Conservation (phyloP, 2,329 filamentous ascomycete genomes). For the Zymoseptoria crescenta region DNA sequence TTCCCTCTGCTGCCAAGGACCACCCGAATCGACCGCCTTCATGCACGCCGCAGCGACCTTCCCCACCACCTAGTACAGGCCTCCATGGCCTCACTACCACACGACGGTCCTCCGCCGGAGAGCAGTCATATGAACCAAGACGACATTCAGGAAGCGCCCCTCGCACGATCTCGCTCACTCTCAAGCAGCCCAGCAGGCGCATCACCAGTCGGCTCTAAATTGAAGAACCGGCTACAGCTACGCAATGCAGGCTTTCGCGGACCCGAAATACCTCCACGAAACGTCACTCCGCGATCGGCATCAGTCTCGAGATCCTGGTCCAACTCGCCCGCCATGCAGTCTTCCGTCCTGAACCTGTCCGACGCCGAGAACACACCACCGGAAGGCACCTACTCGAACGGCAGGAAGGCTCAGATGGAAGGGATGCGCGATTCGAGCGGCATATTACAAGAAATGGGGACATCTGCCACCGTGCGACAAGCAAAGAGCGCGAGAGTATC, state of each 20-base stretch:
- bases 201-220: slow-evolving; percentile 10
- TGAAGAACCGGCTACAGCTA: slow-evolving; percentile 27
- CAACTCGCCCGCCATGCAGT: slow-evolving; percentile 7
- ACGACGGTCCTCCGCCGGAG: not conserved
- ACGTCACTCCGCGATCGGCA: slow-evolving; percentile 24
- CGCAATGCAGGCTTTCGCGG: slow-evolving; percentile 31
- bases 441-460: slow-evolving; percentile 27
- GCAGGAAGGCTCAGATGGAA: slow-evolving; percentile 11
- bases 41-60: not conserved
- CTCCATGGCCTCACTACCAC: not conserved
- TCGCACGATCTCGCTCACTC: not conserved
- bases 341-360: slow-evolving; percentile 7
- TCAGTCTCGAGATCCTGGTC: slow-evolving; percentile 19
- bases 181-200: slow-evolving; percentile 1
- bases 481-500: slow-evolving; percentile 12
- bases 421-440: slow-evolving; percentile 17
- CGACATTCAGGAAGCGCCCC: not conserved
- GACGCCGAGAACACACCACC: slow-evolving; percentile 21
- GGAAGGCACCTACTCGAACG: slow-evolving; percentile 4
- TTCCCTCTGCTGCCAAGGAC: not conserved
- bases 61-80: not conserved
- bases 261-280: slow-evolving; percentile 22
- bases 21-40: not conserved
- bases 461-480: slow-evolving; percentile 10
- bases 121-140: not conserved